These are phyloP conservation scores for Fusarium chaquense DNA, from an alignment of 2,329 filamentous ascomycete species.

Conservation along the genomic window DNA sequence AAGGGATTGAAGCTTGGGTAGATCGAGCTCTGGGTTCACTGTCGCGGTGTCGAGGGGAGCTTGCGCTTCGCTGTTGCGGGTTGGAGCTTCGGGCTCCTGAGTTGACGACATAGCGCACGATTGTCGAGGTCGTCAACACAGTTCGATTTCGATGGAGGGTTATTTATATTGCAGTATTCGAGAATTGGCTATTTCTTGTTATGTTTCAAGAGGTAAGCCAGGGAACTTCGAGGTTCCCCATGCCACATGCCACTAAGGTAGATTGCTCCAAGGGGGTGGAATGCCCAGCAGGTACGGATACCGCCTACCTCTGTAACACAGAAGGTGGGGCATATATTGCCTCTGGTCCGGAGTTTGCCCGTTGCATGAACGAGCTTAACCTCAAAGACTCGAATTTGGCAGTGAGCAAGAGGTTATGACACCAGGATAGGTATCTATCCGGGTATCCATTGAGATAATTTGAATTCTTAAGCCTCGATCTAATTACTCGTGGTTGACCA, in stretches of 20 bases:
- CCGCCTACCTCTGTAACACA: constrained; percentile 6
- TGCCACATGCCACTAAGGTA: constrained; percentile 43
- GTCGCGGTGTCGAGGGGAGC: constrained; percentile 56
- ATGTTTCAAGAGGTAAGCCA: constrained; percentile 36
- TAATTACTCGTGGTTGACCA: constrained; percentile 10
- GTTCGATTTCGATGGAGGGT: constrained; percentile 14
- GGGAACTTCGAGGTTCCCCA: constrained; percentile 40
- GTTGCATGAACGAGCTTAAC: constrained; percentile 36
- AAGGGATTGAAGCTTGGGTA: constrained; percentile 88
- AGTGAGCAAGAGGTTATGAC: not conserved
- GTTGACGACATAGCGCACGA: constrained; percentile 53
- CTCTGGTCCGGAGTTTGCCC: constrained; percentile 49
- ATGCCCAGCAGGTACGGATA: constrained; percentile 27
- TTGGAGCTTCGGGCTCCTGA: constrained; percentile 53
- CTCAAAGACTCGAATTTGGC: constrained; percentile 1
- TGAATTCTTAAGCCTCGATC: not conserved
- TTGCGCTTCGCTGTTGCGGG: constrained; percentile 48
- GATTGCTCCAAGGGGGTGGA: constrained; percentile 29
- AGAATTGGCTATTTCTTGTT: constrained; percentile 27
- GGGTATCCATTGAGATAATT: not conserved
- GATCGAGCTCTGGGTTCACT: constrained; percentile 82
- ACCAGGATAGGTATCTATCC: not conserved
- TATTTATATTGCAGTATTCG: constrained; percentile 19
- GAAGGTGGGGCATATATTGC: constrained; percentile 31
- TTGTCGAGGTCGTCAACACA: constrained; percentile 39